These are phyloP conservation scores for Apophysomyces variabilis DNA, from an alignment of 371 early-diverging fungal species.

Conservation along the genomic window DNA sequence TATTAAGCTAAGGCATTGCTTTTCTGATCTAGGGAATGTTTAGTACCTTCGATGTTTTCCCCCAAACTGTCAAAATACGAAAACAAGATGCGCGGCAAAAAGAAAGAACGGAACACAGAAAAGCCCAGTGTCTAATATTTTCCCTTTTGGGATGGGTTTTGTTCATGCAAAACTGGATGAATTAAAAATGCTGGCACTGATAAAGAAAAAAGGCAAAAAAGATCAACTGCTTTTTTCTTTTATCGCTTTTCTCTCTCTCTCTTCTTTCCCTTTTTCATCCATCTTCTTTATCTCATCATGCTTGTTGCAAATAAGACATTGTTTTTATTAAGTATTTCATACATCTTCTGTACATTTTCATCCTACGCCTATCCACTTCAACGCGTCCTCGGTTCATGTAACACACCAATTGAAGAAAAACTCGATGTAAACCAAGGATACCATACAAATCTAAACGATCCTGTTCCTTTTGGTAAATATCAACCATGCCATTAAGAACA, in stretches of 20 bases:
- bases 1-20: no score
- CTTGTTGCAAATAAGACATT: background rate
- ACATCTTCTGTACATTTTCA: background rate
- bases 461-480: conserved; percentile 1
- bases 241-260: background rate
- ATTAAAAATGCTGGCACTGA: background rate
- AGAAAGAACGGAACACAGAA: background rate
- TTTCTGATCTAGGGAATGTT: no score
- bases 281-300: background rate
- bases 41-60: no score
- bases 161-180: conserved; percentile 11
- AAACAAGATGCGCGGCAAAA: background rate
- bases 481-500: background rate
- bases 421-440: conserved; percentile 6
- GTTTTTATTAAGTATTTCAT: background rate
- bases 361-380: background rate
- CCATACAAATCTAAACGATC: background rate
- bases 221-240: background rate
- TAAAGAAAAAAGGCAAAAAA: background rate
- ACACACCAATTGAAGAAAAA: background rate
- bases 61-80: background rate
- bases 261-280: background rate
- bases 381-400: background rate
- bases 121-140: conserved; percentile 1
- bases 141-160: conserved; percentile 7